phyloP scores from a whole-genome alignment of 192 early-diverging fungal species.

The Phycomyces blakesleeanus region DNA sequence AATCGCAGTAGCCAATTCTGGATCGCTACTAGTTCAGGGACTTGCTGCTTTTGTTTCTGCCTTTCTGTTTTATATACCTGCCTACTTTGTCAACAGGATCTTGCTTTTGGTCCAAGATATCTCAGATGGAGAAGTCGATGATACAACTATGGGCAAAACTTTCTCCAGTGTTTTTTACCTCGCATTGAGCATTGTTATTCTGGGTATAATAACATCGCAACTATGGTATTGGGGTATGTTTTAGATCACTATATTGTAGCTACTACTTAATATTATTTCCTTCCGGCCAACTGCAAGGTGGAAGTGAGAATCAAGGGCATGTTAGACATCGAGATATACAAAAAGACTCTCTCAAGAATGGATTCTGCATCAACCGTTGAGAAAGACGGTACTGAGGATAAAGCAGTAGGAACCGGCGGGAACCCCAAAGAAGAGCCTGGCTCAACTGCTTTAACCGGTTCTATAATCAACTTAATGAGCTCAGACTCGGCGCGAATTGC shows the following conservation, averaged over 20 bases:
- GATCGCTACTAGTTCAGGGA: not conserved
- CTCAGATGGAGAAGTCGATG: not conserved
- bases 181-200: slow-evolving; percentile 13
- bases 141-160: not conserved
- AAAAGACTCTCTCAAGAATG: slow-evolving; percentile 47
- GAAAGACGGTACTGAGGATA: not conserved
- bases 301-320: slow-evolving; percentile 23
- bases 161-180: not conserved
- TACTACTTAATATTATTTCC: not conserved
- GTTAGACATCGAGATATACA: slow-evolving; percentile 55
- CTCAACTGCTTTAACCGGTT: slow-evolving; percentile 44
- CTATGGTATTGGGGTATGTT: slow-evolving; percentile 22
- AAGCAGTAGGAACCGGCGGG: slow-evolving; percentile 6
- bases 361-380: too few species aligned
- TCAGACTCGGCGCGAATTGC: slow-evolving; percentile 62
- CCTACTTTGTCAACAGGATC: slow-evolving; percentile 18
- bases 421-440: slow-evolving; percentile 4
- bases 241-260: too few species aligned
- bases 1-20: not conserved
- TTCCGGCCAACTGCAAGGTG: slow-evolving; percentile 25
- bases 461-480: slow-evolving; percentile 70
- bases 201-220: slow-evolving; percentile 29
- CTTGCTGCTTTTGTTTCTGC: not conserved
- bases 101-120: slow-evolving; percentile 26
- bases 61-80: slow-evolving; percentile 26